phyloP scores from a whole-genome alignment of 106 monocot genomes.

The Apostasia ramifera region DNA sequence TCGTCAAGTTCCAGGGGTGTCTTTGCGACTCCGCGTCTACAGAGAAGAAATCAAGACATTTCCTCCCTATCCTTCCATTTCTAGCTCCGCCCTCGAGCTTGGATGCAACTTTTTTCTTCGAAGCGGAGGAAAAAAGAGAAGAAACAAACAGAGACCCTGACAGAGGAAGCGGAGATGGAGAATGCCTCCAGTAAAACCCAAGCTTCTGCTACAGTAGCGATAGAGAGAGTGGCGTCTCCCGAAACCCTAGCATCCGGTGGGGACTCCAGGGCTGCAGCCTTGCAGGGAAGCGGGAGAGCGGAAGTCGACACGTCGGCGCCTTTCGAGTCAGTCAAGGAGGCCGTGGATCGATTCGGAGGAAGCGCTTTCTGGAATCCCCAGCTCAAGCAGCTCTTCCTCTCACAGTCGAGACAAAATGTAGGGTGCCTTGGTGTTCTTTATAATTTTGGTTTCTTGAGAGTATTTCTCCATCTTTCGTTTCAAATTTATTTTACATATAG shows the following conservation, averaged over 20 bases:
- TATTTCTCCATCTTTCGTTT: no score
- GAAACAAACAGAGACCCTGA: no score
- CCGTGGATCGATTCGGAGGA: constrained; percentile 29
- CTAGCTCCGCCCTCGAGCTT: no score
- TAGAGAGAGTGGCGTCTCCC: neutral
- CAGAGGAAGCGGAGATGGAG: neutral
- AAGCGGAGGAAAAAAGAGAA: no score
- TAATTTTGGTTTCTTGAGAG: no score
- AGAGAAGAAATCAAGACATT: no score
- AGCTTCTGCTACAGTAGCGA: neutral
- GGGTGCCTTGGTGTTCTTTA: no score
- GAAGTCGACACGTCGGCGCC: constrained; percentile 36
- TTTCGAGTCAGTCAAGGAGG: constrained; percentile 33
- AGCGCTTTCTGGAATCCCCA: constrained; percentile 17
- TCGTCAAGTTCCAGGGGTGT: no score
- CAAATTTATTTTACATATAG: no score
- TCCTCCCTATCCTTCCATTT: no score
- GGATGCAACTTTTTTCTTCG: no score
- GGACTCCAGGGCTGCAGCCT: neutral
- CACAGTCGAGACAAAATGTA: neutral
- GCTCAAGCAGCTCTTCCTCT: constrained; percentile 2
- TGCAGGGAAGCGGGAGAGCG: neutral
- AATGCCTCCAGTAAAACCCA: neutral
- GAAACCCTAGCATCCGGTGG: neutral
- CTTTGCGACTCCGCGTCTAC: no score